Evolutionary conservation across 306 rosid species (phyloP), one percentile per base, ranked within the genome.

Genomic region (Inga laurina): DNA sequence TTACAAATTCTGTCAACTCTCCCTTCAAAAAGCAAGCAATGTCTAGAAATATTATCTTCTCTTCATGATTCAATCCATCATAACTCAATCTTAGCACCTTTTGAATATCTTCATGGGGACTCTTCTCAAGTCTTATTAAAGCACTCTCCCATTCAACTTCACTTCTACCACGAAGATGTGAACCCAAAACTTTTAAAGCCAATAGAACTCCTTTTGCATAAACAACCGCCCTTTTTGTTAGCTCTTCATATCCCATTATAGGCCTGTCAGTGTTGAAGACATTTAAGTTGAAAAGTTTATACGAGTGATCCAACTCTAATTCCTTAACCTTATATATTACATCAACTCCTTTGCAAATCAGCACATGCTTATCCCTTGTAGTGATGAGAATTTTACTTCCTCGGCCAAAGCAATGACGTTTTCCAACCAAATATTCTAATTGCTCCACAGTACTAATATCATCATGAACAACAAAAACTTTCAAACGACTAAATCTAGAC

Each of bases 371-470:
- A 5, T 72, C 59, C 21, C 76, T 45, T 4, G 57, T 72, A 27
- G 59, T 45, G 11, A 72, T 72, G 13, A 72, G 51, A 27, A 72
- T 72, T 72, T 14, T 45, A 46, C 76, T 72, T 72, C 76, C 76
- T 72, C 0, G 13, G 3, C 76, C 37, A 72, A 72, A 72, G 39
- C n/a, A 41, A 19, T 10, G 52, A 10, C 2, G 2, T 45, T 45
- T 12, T 22, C 76, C 59, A 24, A 45, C 13, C 5, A 72, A 18
- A 46, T 15, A 6, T 22, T 72, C 56, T 24, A 72, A 6, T 24
- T 72, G 76, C 6, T 14, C 76, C 45, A n/a, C 0, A 0, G 39
- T 3, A 46, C 41, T 46, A 2, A 72, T 4, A 45, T 72, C 59
- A 45, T 72, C 76, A 24, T 45, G 76, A 4, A 72, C 39, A 22